Conservation (phyloP, 768 basidiomycete species). For the Macrocybe gigantea region DNA sequence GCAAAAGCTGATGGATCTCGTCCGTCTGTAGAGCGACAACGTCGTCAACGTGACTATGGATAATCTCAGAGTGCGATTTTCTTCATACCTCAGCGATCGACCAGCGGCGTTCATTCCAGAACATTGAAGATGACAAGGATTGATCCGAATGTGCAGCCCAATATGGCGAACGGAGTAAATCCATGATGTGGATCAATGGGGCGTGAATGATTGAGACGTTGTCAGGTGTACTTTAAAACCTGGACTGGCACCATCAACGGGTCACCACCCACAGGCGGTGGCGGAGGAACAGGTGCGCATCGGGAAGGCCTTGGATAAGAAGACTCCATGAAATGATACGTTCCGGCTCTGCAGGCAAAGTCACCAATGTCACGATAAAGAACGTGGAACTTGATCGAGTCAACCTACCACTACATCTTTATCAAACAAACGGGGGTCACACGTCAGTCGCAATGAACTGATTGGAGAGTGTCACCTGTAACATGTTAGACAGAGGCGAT, state of each 20-base stretch:
- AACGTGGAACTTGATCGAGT: slow-evolving; percentile 44
- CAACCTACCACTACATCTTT: slow-evolving; percentile 37
- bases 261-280: slow-evolving; percentile 49
- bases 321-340: not conserved
- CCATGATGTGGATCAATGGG: not conserved
- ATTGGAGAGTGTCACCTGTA: not conserved
- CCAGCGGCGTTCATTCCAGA: slow-evolving; percentile 21
- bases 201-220: not conserved
- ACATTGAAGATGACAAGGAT: slow-evolving; percentile 18
- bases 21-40: slow-evolving; percentile 38
- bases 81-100: slow-evolving; percentile 32
- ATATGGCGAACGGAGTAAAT: slow-evolving; percentile 47
- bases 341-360: slow-evolving; percentile 25
- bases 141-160: slow-evolving; percentile 43
- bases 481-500: slow-evolving; percentile 31
- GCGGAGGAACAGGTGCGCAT: slow-evolving; percentile 41
- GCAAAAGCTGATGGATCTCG: not conserved
- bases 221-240: slow-evolving; percentile 50
- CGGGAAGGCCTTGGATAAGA: not conserved
- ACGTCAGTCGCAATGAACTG: slow-evolving; percentile 21
- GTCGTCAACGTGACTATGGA: slow-evolving; percentile 37
- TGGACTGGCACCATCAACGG: slow-evolving; percentile 49
- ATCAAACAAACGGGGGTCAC: slow-evolving; percentile 46
- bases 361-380: slow-evolving; percentile 36
- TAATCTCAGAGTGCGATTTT: no score